These are phyloP conservation scores for Ailanthus altissimus DNA, from an alignment of 345 rosid genomes.

Conservation along the genomic window DNA sequence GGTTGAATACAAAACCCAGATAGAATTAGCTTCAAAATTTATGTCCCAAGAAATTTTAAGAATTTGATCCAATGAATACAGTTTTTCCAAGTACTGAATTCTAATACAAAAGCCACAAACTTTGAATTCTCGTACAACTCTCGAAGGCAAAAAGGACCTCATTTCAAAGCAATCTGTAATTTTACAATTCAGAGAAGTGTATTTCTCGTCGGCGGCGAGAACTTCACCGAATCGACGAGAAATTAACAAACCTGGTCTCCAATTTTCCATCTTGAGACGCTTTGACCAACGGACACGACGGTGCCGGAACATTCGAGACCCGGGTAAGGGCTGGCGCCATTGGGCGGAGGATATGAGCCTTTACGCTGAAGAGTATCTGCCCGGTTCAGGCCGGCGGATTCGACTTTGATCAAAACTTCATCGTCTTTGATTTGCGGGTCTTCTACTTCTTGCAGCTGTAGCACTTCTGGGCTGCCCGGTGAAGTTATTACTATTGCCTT, in stretches of 20 bases:
- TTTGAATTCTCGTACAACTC: background rate
- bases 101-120: background rate
- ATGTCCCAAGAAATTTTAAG: background rate
- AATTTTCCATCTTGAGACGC: slow-evolving; percentile 74
- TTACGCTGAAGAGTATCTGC: slow-evolving; percentile 76
- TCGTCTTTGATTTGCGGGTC: slow-evolving; percentile 68
- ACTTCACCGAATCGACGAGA: background rate
- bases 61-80: background rate
- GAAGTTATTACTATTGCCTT: slow-evolving; percentile 76
- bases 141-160: background rate
- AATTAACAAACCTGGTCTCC: slow-evolving; percentile 60
- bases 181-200: background rate
- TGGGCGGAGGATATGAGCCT: slow-evolving; percentile 76
- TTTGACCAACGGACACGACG: slow-evolving; percentile 54
- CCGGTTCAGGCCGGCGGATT: slow-evolving; percentile 74
- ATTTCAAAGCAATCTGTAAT: background rate
- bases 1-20: background rate
- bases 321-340: slow-evolving; percentile 66
- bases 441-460: slow-evolving; percentile 66
- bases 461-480: slow-evolving; percentile 79
- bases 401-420: slow-evolving; percentile 70
- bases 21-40: background rate
- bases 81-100: background rate
- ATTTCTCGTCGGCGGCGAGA: background rate
- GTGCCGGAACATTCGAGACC: slow-evolving; percentile 94